These are phyloP conservation scores for Asclepias syriaca DNA, from an alignment of 257 asterid genomes.

Conservation along the genomic window DNA sequence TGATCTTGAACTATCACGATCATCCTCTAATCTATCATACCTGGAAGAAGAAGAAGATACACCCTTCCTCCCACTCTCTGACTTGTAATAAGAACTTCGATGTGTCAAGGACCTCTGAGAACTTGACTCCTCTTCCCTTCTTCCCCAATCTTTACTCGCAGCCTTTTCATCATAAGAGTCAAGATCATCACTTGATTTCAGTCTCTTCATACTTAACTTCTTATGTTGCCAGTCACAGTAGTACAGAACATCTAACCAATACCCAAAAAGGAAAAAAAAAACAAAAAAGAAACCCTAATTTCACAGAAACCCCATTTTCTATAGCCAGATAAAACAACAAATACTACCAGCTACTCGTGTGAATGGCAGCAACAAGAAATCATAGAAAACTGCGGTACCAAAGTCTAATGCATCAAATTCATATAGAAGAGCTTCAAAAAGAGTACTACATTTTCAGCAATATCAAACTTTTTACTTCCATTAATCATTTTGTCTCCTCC, in stretches of 20 bases:
- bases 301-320: constrained; percentile 9
- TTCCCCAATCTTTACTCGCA: constrained; percentile 70
- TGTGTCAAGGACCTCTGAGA: constrained; percentile 70
- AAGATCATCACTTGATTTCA: constrained; percentile 87
- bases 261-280: not conserved
- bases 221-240: constrained; percentile 10
- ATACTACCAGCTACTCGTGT: constrained; percentile 1
- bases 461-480: not conserved
- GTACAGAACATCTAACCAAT: not conserved
- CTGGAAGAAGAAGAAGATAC: constrained; percentile 66
- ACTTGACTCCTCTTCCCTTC: constrained; percentile 59
- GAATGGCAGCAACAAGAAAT: not conserved
- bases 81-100: constrained; percentile 62
- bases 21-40: constrained; percentile 76
- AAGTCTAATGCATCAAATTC: constrained; percentile 9
- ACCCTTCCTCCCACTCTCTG: constrained; percentile 70
- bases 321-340: constrained; percentile 7
- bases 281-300: not conserved
- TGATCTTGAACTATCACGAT: constrained; percentile 63
- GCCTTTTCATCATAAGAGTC: constrained; percentile 72
- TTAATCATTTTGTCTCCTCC: constrained; percentile 6
- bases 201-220: constrained; percentile 56
- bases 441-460: constrained; percentile 5
- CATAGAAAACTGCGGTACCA: not conserved
- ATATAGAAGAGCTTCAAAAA: not conserved